Base-by-base conservation (phyloP, 495 filamentous ascomycete species). In the Daldinia loculata region DNA sequence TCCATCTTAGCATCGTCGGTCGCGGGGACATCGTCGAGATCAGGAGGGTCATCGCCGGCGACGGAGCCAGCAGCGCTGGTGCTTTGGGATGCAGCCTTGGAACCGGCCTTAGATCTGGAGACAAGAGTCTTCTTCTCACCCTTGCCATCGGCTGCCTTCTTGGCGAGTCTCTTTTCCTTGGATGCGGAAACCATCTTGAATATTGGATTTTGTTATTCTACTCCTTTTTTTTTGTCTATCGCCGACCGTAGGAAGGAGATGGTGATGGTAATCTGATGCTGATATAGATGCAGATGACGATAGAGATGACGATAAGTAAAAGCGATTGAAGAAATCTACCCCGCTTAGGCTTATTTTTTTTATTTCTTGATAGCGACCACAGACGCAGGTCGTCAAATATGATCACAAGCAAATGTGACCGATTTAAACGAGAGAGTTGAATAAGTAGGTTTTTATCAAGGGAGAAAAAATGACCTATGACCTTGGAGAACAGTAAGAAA, bases 151-250 rank as follows among this genome's bases (percentile, higher is more conserved):
- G 90, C 92, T 76, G 89, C 94, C 81, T 93, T 93, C 89, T 97
- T 97, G 70, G 96, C 95, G 79, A 97, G 85, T 80, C 95, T 92
- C 82, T 96, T 97, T 76, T 96, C 96, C 84, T 99, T 99, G 72
- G 95, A 98, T 76, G 95, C 91, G 69, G 96, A 98, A 73, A 97
- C 91, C 90, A 93, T 94, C 56, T 69, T 87, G 81, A 69, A 38
- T 62, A 41, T 41, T 2, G n/a, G 39, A 17, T 41, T 19, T 48
- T 48, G 19, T 22, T 11, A 22, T 48, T 22, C 3, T 56, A 56
- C n/a, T 63, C n/a, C 14, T 65, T 61, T 32, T 32, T 32, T 32
- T 72, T 58, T 62, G 38, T 63, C 45, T 68, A 68, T 66, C 27
- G 61, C 62, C 57, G 65, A 53, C 56, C 43, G 59, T 38, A 19